Percentiles rank a stretch among this genome's conserved stretches.
Evolutionary conservation across 31 red algal genomes (phyloP).

Genomic region (Asparagopsis taxiformis): DNA sequence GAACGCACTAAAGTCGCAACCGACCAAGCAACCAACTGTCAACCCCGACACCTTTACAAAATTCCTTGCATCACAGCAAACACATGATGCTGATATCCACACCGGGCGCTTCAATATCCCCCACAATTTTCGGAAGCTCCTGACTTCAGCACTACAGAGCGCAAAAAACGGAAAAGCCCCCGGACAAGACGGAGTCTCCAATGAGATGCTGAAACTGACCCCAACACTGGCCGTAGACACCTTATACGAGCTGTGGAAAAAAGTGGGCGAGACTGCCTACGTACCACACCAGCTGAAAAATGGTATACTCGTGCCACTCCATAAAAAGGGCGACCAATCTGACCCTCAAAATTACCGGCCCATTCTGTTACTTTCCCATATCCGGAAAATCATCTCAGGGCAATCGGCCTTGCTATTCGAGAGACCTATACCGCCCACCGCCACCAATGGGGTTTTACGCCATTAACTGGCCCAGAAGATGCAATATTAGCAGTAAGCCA

Average conservation of each 20-base stretch:
- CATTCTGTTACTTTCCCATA: not conserved
- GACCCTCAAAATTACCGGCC: slow-evolving; percentile 1
- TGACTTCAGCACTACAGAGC: not conserved
- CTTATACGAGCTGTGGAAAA: not conserved
- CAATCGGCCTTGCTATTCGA: not conserved
- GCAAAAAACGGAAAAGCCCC: not conserved
- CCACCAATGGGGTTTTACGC: not conserved
- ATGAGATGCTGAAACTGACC: not conserved
- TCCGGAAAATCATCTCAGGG: slow-evolving; percentile 4
- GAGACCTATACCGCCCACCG: not conserved
- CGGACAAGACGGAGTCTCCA: not conserved
- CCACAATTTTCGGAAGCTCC: not conserved
- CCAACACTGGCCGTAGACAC: not conserved
- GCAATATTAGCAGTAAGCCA: not conserved
- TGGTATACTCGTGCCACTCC: not conserved
- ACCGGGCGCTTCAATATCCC: not conserved
- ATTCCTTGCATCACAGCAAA: not conserved
- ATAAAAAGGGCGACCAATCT: not conserved
- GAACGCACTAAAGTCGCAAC: too few species aligned
- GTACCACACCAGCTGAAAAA: not conserved
- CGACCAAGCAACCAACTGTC: not conserved
- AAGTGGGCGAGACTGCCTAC: not conserved
- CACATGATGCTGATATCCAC: not conserved
- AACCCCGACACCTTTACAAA: not conserved
- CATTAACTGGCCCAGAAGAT: not conserved